Percentiles rank a stretch among this genome's conserved stretches.
phyloP scores from a whole-genome alignment of 805 yeast species.

The Pichia thaimueangensis region DNA sequence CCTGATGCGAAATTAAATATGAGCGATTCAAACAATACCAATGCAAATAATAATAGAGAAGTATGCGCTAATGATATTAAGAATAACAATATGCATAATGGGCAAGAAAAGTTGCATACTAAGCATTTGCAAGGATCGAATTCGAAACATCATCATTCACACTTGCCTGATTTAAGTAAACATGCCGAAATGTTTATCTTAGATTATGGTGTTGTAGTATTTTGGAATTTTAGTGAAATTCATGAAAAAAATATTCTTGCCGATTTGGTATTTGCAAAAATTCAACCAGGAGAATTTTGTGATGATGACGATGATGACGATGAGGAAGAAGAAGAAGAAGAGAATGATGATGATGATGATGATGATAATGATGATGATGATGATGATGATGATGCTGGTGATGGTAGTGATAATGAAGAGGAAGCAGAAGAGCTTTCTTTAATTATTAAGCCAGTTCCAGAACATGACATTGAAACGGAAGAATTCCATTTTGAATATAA shows the following conservation, averaged over 20 bases:
- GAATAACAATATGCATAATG: not conserved
- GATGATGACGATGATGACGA: slow-evolving; percentile 35
- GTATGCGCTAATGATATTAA: not conserved
- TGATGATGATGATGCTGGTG: slow-evolving; percentile 1
- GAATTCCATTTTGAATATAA: slow-evolving; percentile 71
- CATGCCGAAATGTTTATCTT: slow-evolving; percentile 88
- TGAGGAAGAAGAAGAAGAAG: slow-evolving; percentile 30
- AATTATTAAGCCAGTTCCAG: slow-evolving; percentile 68
- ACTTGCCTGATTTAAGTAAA: slow-evolving; percentile 41
- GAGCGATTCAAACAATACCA: not conserved
- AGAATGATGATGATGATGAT: slow-evolving; percentile 26
- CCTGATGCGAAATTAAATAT: not conserved
- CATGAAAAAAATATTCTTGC: slow-evolving; percentile 94
- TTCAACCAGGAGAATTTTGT: slow-evolving; percentile 37
- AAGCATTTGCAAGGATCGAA: not conserved
- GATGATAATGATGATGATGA: slow-evolving; percentile 5
- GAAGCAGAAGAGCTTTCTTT: slow-evolving; percentile 31
- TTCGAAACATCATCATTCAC: slow-evolving; percentile 12
- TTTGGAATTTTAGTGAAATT: slow-evolving; percentile 90
- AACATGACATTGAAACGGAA: slow-evolving; percentile 89
- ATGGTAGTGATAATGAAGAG: slow-evolving; percentile 5
- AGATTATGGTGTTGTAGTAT: slow-evolving; percentile 92
- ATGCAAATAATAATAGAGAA: not conserved
- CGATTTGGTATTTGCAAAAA: slow-evolving; percentile 69
- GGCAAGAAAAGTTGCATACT: too few species aligned